A percentile compares a stretch with the other conserved stretches of the same genome.
Evolutionary conservation across 2,329 filamentous ascomycete species (phyloP).

Genomic region (Alternaria solani): DNA sequence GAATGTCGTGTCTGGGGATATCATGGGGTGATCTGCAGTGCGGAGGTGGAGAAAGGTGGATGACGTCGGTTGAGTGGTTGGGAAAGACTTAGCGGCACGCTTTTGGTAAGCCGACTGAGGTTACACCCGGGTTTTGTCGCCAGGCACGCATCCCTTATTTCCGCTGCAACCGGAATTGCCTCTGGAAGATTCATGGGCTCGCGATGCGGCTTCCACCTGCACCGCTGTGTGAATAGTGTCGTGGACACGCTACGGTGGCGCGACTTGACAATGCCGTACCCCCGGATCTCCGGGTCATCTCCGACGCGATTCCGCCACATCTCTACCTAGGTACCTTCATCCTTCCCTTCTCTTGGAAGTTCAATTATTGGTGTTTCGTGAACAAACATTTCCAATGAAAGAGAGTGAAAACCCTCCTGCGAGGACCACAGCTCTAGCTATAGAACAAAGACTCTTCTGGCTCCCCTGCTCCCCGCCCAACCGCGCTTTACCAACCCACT

Average conservation of each 20-base stretch:
- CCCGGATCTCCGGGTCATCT: not conserved
- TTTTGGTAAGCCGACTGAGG: not conserved
- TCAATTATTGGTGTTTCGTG: not conserved
- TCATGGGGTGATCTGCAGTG: not conserved
- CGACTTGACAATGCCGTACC: not conserved
- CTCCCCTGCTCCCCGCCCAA: not conserved
- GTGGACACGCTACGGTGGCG: not conserved
- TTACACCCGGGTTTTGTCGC: not conserved
- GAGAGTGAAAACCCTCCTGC: not conserved
- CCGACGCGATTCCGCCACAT: not conserved
- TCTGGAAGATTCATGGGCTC: not conserved
- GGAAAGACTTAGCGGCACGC: not conserved
- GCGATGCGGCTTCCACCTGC: not conserved
- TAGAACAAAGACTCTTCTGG: not conserved
- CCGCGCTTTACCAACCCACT: not conserved
- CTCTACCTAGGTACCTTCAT: not conserved
- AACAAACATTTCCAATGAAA: not conserved
- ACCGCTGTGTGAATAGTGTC: not conserved
- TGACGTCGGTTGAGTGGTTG: not conserved
- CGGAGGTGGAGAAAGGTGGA: slow-evolving; percentile 2
- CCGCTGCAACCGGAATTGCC: not conserved
- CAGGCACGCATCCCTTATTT: not conserved
- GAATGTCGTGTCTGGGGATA: not conserved
- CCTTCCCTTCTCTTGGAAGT: not conserved
- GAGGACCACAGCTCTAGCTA: not conserved